Conservation (phyloP, 176 grass and related monocot genomes). For the Chloris gayana region DNA sequence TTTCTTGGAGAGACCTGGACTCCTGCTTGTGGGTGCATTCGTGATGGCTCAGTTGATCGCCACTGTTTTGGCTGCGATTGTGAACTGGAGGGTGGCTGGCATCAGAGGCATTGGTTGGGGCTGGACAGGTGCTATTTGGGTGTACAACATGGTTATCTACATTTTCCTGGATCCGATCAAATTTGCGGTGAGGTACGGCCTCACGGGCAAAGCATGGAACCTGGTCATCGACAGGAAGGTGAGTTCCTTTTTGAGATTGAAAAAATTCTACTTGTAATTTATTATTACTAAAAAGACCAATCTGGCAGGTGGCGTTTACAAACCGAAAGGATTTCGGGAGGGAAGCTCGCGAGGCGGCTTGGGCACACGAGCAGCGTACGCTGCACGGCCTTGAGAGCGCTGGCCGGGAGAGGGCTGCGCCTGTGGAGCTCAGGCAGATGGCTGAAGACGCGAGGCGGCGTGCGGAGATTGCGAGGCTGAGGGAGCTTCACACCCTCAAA, state of each 20-base stretch:
- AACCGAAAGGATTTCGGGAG: constrained; percentile 51
- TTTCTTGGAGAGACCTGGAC: constrained; percentile 60
- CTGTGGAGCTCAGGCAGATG: constrained; percentile 44
- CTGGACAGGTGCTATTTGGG: constrained; percentile 64
- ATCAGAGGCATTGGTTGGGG: constrained; percentile 71
- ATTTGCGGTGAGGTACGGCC: constrained; percentile 52
- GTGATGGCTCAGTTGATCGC: constrained; percentile 64
- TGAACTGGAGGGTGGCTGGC: constrained; percentile 39
- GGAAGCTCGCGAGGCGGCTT: constrained; percentile 48
- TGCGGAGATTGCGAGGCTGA: constrained; percentile 57
- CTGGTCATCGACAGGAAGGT: constrained; percentile 54
- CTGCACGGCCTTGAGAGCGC: constrained; percentile 48
- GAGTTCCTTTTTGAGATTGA: too few relatives aligned
- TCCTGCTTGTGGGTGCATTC: constrained; percentile 62
- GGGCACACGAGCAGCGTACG: constrained; percentile 56
- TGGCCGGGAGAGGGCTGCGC: constrained; percentile 36
- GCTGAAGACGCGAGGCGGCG: constrained; percentile 56
- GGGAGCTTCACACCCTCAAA: constrained; percentile 63
- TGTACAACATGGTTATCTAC: constrained; percentile 62
- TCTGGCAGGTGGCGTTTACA: constrained; percentile 50
- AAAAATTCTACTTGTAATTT: too few relatives aligned
- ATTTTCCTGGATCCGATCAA: constrained; percentile 65
- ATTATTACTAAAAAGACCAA: not conserved
- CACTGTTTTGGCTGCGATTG: constrained; percentile 36
- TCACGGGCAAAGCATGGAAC: constrained; percentile 68